Conservation (phyloP, 176 grass and related monocot genomes). For the Paspalum vaginatum region DNA sequence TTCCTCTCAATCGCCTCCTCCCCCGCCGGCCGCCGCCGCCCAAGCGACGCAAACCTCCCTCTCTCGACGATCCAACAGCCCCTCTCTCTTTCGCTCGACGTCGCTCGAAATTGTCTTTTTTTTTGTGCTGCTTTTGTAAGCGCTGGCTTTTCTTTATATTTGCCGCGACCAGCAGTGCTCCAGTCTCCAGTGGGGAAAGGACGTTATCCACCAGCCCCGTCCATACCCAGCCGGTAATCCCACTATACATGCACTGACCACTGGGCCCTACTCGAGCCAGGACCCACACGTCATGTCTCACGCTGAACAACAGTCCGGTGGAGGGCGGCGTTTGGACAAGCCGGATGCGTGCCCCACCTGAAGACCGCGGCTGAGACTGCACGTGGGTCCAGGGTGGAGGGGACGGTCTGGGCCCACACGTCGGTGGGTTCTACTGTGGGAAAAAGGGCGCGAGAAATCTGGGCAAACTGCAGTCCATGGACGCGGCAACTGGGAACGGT, state of each 20-base stretch:
- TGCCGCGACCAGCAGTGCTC: conserved; percentile 1
- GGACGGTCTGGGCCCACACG: not conserved
- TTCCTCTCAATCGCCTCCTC: too few relatives aligned
- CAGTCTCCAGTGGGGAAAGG: not conserved
- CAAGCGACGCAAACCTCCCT: not conserved
- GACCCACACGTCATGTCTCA: not conserved
- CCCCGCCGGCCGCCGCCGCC: not conserved
- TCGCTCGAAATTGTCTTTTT: not conserved
- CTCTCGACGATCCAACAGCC: too few relatives aligned
- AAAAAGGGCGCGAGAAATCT: not conserved
- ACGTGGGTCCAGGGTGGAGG: not conserved
- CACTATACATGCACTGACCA: fast-evolving
- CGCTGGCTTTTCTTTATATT: conserved; percentile 9
- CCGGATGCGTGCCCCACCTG: not conserved
- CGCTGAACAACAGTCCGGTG: fast-evolving
- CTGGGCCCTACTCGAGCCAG: fast-evolving
- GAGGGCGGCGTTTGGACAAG: too few relatives aligned
- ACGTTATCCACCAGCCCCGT: conserved; percentile 1
- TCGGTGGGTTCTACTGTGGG: not conserved
- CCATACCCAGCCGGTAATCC: not conserved
- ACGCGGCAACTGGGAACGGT: too few relatives aligned
- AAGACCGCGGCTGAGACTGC: not conserved
- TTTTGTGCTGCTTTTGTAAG: not conserved
- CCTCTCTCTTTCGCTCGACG: not conserved
- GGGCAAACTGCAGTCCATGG: too few relatives aligned